Percentiles rank a stretch among this genome's conserved stretches.
Evolutionary conservation across 805 yeast genomes (phyloP).

Genomic region (Lipomyces japonicus): DNA sequence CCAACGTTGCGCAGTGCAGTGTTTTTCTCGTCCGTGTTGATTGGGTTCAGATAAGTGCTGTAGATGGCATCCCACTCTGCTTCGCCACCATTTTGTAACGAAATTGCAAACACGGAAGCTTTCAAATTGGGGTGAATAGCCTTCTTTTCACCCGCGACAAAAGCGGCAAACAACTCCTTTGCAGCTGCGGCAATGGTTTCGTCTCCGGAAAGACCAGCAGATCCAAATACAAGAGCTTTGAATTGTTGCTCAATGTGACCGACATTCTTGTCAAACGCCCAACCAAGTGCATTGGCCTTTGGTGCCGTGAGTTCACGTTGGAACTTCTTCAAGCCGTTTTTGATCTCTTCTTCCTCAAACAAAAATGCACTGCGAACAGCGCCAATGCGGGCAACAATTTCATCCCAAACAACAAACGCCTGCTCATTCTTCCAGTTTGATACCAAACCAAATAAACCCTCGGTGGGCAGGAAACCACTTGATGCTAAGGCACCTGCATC

Average conservation of each 20-base stretch:
- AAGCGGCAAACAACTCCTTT: constrained; percentile 48
- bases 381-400: constrained; percentile 44
- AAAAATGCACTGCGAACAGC: constrained; percentile 46
- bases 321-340: constrained; percentile 44
- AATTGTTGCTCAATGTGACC: constrained; percentile 56
- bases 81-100: constrained; percentile 60
- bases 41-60: constrained; percentile 57
- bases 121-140: constrained; percentile 75
- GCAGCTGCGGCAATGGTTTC: constrained; percentile 38
- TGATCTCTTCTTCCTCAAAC: constrained; percentile 45
- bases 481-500: constrained; percentile 56
- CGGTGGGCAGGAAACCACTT: constrained; percentile 49
- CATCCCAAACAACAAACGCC: constrained; percentile 55
- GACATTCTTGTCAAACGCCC: constrained; percentile 60
- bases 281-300: constrained; percentile 58
- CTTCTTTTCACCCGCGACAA: constrained; percentile 56
- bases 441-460: constrained; percentile 49
- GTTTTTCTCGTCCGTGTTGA: constrained; percentile 61
- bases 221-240: constrained; percentile 53
- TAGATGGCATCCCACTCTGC: constrained; percentile 61
- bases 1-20: constrained; percentile 71
- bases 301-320: constrained; percentile 52
- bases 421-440: constrained; percentile 50
- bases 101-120: constrained; percentile 60
- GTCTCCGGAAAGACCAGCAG: constrained; percentile 37